Base-by-base conservation (phyloP, 1,284 basidiomycete species). In the Puccinia novopanici region DNA sequence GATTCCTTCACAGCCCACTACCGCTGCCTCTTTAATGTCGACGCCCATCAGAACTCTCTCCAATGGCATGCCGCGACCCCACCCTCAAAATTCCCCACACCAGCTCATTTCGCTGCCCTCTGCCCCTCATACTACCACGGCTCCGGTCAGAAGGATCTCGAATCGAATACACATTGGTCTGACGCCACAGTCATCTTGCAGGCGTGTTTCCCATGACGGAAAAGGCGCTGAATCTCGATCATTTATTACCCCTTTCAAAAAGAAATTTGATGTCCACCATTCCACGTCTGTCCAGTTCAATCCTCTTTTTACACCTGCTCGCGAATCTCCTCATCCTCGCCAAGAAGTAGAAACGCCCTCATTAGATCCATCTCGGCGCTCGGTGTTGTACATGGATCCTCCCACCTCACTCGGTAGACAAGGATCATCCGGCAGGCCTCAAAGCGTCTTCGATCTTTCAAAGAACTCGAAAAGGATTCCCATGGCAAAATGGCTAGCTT, bases 171-270 rank as follows among this genome's bases (percentile, higher is more conserved):
- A 34, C 10, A 68, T 78, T n/a, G 76, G 76, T 5, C 55, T 78
- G 37, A 78, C 76, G 10, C 76, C 76, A 17, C 76, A 78, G 45
- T 70, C 76, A 12, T 24, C 65, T 40, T 63, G 42, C 19, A 50
- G 63, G 24, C 34, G 30, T 1, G 45, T 54, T 19, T 55, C 63
- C n/a, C 63, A 27, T 19, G 50, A 78, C 4, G 55, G 40, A 5
- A 55, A 48, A 54, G 76, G 34, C 15, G 22, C 40, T 17, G 67
- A 70, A 10, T 50, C 63, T 40, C 61, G 63, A 24, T 42, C 76
- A 54, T 78, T 78, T 42, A 40, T 78, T 13, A 78, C 76, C n/a
- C 76, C 76, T n/a, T 78, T 78, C 65, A 78, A 78, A 45, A 57
- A 48, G 42, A 70, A 68, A 27, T 15, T 59, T 12, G 74, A 75